Base-by-base conservation (phyloP, 1,139 yeast genomes). In the Saccharomycopsis hybrid region DNA sequence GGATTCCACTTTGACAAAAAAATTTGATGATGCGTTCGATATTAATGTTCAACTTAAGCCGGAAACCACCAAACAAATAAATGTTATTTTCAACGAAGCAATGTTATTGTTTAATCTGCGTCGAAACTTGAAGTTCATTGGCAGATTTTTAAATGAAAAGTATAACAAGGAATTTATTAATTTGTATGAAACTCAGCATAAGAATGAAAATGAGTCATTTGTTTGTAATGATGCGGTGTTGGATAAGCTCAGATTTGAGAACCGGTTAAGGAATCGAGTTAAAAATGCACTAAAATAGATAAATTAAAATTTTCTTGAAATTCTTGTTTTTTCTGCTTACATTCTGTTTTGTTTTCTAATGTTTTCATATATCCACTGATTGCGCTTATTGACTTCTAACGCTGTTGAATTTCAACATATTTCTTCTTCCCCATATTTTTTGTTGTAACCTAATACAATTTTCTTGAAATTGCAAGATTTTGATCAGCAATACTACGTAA, bases 111-210 rank as follows among this genome's bases (percentile, higher is more conserved):
- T 50, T 43, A 52, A 52, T 35, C 46, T 49, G 5, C 30, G 53
- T 29, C 24, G 43, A 38, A 50, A 50, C 31, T 41, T 52, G 35
- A 33, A n/a, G 29, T n/a, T 9, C 13, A 50, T 52, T 47, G 55
- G 55, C 2, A 46, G 30, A 9, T 47, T 50, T 32, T 44, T 52
- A 41, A 52, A 52, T 43, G 55, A 52, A 40, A 52, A 52, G 37
- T 46, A 52, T 41, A 52, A 52, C 42, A 41, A 46, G n/a, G 51
- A 50, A 5, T 37, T 52, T 35, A 45, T 51, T 41, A 49, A 49
- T 30, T 24, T 45, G 25, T 48, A 49, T 28, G 49, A 51, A 32
- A 30, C 13, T 9, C 18, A 27, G 30, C 28, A n/a, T 4, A 25
- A n/a, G 25, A 29, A 33, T 8, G 13, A n/a, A 9, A 5, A 29